These are phyloP conservation scores for Spergularia azorica DNA, from an alignment of 179 eudicot genomes.

Conservation along the genomic window DNA sequence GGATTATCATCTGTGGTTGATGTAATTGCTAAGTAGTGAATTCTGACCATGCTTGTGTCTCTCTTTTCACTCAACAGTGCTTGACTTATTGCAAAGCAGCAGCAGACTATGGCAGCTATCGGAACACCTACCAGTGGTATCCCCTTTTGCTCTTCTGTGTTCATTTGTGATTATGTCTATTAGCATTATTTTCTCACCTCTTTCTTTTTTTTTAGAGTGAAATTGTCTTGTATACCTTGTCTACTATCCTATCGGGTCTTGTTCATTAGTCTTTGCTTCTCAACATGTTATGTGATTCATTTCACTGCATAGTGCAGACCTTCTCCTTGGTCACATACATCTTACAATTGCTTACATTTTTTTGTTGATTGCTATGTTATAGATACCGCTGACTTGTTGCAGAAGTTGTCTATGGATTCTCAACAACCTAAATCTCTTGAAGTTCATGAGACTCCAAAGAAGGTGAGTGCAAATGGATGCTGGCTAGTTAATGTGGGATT, in stretches of 20 bases:
- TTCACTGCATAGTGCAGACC: neutral
- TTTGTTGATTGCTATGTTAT: slow-evolving; percentile 12
- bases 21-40: too few species aligned
- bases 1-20: too few species aligned
- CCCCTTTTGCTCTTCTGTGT: neutral
- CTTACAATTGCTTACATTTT: slow-evolving; percentile 1
- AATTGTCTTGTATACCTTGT: neutral
- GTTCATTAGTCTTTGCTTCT: neutral
- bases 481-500: neutral
- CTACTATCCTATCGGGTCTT: neutral
- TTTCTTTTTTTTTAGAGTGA: neutral
- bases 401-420: slow-evolving; percentile 75
- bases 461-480: slow-evolving; percentile 43
- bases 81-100: slow-evolving; percentile 24
- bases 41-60: neutral
- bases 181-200: neutral
- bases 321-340: neutral
- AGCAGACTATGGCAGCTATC: slow-evolving; percentile 35
- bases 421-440: slow-evolving; percentile 67
- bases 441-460: slow-evolving; percentile 60
- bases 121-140: slow-evolving; percentile 36
- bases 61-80: slow-evolving; percentile 12
- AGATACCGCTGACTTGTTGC: slow-evolving; percentile 86
- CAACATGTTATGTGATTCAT: neutral
- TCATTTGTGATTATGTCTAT: neutral